phyloP scores from a whole-genome alignment of 306 rosid species.

The Luffa aegyptiaca region DNA sequence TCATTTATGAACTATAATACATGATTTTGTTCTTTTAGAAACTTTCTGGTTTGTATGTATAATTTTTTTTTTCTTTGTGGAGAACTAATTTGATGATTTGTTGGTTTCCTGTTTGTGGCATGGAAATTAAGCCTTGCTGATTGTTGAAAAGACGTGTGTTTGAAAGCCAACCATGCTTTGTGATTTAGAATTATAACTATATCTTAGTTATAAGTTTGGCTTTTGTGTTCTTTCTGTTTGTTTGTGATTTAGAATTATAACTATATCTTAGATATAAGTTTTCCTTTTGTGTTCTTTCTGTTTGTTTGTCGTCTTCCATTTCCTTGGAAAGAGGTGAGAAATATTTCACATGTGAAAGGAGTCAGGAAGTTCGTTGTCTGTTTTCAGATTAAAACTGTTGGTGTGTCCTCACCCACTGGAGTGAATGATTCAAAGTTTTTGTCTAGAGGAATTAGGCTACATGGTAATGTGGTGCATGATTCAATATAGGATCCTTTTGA shows the following conservation, averaged over 20 bases:
- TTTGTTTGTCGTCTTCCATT: not conserved
- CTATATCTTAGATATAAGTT: not conserved
- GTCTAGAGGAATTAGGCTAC: not conserved
- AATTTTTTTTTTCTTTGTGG: not conserved
- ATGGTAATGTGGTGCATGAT: not conserved
- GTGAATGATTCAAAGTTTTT: not conserved
- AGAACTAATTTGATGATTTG: not conserved
- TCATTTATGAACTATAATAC: not conserved
- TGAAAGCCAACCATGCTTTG: not conserved
- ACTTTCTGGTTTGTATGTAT: not conserved
- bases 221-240: not conserved
- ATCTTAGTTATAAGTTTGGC: not conserved
- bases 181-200: not conserved
- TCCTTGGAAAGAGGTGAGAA: not conserved
- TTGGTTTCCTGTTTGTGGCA: not conserved
- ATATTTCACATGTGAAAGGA: not conserved
- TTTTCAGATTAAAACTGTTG: not conserved
- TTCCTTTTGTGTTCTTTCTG: not conserved
- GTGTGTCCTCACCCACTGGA: not conserved
- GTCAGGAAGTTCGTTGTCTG: not conserved
- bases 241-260: not conserved
- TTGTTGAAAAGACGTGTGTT: not conserved
- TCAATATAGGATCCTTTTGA: not conserved
- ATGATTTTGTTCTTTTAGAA: not conserved
- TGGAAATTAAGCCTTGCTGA: not conserved